Percentiles rank a stretch among this genome's conserved stretches.
These are phyloP conservation scores for Pholiota conissans DNA, from an alignment of 768 basidiomycete species.

Conservation along the genomic window DNA sequence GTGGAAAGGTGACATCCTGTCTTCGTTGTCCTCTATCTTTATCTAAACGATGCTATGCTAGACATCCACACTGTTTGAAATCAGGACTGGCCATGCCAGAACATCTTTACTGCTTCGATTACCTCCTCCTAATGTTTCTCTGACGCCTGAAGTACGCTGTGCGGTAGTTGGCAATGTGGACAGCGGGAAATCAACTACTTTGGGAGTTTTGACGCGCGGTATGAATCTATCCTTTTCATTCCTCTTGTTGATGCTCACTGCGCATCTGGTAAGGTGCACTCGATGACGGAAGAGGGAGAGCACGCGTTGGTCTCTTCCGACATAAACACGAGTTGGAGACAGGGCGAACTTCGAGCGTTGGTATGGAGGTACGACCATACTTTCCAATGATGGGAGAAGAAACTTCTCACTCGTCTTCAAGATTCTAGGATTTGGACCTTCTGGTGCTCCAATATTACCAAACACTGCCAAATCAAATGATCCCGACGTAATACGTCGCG, in stretches of 20 bases:
- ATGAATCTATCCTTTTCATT: slow-evolving; percentile 17
- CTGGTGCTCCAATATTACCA: slow-evolving; percentile 80
- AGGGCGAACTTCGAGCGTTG: slow-evolving; percentile 92
- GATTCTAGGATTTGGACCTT: slow-evolving; percentile 87
- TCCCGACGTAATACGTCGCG: slow-evolving; percentile 65
- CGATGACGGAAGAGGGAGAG: slow-evolving; percentile 80
- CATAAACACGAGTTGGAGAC: slow-evolving; percentile 98
- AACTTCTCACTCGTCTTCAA: slow-evolving; percentile 25
- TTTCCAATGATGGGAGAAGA: neutral
- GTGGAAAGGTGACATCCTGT: slow-evolving; percentile 61
- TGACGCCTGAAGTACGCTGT: slow-evolving; percentile 90
- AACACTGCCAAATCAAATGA: slow-evolving; percentile 55
- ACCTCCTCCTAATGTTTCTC: slow-evolving; percentile 72
- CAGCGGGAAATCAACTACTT: slow-evolving; percentile 91
- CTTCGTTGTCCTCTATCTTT: neutral
- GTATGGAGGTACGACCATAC: slow-evolving; percentile 77
- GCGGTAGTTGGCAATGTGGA: slow-evolving; percentile 96
- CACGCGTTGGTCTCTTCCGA: slow-evolving; percentile 87
- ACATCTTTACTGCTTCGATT: slow-evolving; percentile 66
- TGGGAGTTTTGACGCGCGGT: slow-evolving; percentile 95
- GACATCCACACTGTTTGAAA: slow-evolving; percentile 58
- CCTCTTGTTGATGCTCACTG: neutral
- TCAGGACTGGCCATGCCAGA: slow-evolving; percentile 48
- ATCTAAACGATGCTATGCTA: slow-evolving; percentile 22
- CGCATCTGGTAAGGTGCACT: slow-evolving; percentile 49